Evolutionary conservation across 2,329 filamentous ascomycete genomes (phyloP).

Genomic region (Colletotrichum somersetense): DNA sequence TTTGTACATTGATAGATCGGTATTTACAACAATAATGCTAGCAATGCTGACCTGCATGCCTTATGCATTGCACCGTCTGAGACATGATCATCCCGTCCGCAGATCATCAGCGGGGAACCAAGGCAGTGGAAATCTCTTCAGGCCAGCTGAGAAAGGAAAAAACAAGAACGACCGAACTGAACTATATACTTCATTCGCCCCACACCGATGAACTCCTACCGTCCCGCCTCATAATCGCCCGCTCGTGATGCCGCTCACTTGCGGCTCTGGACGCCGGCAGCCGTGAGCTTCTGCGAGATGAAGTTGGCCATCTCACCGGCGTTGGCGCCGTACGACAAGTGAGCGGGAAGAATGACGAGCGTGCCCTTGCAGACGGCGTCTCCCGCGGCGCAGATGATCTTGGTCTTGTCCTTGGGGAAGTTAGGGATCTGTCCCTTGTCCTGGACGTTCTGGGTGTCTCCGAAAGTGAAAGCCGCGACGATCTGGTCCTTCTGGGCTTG

Average conservation of each 20-base stretch:
- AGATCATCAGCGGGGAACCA: conserved; percentile 1
- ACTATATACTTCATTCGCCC: background rate
- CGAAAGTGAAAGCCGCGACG: conserved; percentile 47
- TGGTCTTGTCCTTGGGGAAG: conserved; percentile 52
- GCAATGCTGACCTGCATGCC: no score
- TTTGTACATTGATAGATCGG: no score
- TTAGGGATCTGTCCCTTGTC: conserved; percentile 52
- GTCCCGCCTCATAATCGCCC: background rate
- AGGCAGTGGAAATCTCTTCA: conserved; percentile 21
- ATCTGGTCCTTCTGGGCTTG: conserved; percentile 45
- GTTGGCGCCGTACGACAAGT: conserved; percentile 53
- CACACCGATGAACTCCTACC: background rate
- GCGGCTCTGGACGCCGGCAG: conserved; percentile 37
- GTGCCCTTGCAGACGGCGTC: conserved; percentile 54
- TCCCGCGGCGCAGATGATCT: conserved; percentile 57
- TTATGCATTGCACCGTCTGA: no score
- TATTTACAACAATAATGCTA: no score
- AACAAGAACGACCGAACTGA: background rate
- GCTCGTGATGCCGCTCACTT: conserved; percentile 21
- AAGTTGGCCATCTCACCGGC: conserved; percentile 50
- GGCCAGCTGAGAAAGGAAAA: conserved; percentile 9
- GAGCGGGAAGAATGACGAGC: conserved; percentile 51
- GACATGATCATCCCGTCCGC: background rate
- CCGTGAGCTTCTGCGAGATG: conserved; percentile 43
- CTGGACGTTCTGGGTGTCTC: conserved; percentile 47